phyloP scores from a whole-genome alignment of 805 yeast genomes.

The Helenozyma rhizophorensis region DNA sequence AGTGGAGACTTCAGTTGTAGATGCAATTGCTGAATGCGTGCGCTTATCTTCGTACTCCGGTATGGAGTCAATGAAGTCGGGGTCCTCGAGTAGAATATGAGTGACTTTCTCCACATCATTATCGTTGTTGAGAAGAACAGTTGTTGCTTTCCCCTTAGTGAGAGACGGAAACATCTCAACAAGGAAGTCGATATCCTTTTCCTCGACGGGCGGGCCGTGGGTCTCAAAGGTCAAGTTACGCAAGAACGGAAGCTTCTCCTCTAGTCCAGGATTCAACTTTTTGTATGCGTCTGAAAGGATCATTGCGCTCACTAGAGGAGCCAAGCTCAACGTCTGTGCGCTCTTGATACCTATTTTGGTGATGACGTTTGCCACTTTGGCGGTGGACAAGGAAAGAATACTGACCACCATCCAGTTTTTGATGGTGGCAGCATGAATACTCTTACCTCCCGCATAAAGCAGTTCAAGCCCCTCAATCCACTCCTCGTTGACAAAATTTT shows the following conservation, averaged over 20 bases:
- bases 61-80: slow-evolving; percentile 36
- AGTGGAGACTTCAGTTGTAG: slow-evolving; percentile 1
- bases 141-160: slow-evolving; percentile 41
- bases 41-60: slow-evolving; percentile 6
- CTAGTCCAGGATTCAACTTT: slow-evolving; percentile 47
- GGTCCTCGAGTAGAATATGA: slow-evolving; percentile 58
- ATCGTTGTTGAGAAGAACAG: slow-evolving; percentile 44
- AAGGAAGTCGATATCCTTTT: slow-evolving; percentile 37
- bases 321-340: slow-evolving; percentile 37
- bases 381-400: slow-evolving; percentile 43
- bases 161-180: slow-evolving; percentile 69
- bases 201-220: slow-evolving; percentile 11
- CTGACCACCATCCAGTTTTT: slow-evolving; percentile 51
- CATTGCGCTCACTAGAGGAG: slow-evolving; percentile 55
- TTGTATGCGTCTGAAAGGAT: slow-evolving; percentile 45
- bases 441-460: slow-evolving; percentile 53
- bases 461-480: slow-evolving; percentile 63
- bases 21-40: neutral
- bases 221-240: slow-evolving; percentile 14
- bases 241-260: slow-evolving; percentile 48
- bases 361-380: slow-evolving; percentile 38
- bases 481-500: slow-evolving; percentile 45
- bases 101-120: slow-evolving; percentile 56
- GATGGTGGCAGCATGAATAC: slow-evolving; percentile 43
- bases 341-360: slow-evolving; percentile 41